phyloP scores from a whole-genome alignment of 495 filamentous ascomycete genomes.

The Penicillium waksmanii region DNA sequence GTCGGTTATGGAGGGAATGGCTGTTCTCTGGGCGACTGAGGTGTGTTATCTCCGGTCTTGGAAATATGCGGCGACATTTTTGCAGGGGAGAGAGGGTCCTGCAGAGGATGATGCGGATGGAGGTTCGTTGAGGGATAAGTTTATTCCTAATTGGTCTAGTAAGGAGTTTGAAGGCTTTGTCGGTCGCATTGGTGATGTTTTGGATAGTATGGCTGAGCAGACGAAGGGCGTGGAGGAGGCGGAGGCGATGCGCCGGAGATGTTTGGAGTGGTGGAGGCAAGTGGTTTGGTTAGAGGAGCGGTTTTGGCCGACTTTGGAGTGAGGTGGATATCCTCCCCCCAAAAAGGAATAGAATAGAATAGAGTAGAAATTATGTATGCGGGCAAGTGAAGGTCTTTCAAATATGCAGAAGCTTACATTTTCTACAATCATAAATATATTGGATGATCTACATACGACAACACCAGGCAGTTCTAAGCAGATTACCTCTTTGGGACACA shows the following conservation, averaged over 20 bases:
- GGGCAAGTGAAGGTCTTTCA: no score
- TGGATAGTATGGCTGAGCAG: conserved; percentile 48
- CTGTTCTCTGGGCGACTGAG: conserved; percentile 78
- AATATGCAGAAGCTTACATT: no score
- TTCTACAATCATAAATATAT: neutral
- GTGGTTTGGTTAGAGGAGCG: conserved; percentile 56
- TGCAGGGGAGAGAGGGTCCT: conserved; percentile 22
- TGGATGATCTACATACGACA: no score
- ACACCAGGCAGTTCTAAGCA: neutral
- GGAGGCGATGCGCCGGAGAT: conserved; percentile 35
- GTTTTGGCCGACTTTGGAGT: conserved; percentile 35
- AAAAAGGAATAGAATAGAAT: no score
- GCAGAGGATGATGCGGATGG: conserved; percentile 56
- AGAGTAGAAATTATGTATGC: no score
- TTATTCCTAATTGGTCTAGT: conserved; percentile 70
- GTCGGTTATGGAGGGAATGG: conserved; percentile 64
- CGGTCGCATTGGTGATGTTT: conserved; percentile 38
- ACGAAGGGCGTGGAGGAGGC: conserved; percentile 43
- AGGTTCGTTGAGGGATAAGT: conserved; percentile 61
- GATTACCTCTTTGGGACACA: neutral
- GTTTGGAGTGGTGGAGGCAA: conserved; percentile 55
- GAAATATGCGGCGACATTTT: conserved; percentile 54
- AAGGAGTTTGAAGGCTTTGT: conserved; percentile 63
- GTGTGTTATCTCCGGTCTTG: conserved; percentile 63
- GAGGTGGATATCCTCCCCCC: neutral